Base-by-base conservation (phyloP, 2,329 filamentous ascomycete genomes). In the Xylaria digitata region DNA sequence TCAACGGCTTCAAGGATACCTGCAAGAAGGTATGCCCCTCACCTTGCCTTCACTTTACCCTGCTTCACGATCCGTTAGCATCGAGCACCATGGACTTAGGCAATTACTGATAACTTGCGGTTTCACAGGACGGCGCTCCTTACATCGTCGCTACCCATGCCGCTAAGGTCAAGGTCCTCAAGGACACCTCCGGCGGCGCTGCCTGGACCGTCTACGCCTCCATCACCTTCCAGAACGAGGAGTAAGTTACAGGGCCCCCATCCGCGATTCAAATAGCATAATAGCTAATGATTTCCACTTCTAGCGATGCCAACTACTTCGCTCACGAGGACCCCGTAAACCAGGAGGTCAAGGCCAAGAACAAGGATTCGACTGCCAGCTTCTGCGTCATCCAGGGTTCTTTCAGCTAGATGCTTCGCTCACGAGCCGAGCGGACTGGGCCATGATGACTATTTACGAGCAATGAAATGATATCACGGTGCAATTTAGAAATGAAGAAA, bases 281-380 rank as follows among this genome's bases (percentile, higher is more conserved):
- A 34, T 9, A 40, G 43, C 62, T 65, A 5, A 65, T 23, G 2
- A 3, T 46, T 37, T 50, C 17, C 11, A 19, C 43, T n/a, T 46
- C 26, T 43, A 69, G 67, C 15, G 67, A 69, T 57, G 64, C 64
- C 61, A 50, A 69, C 57, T 69, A 69, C 61, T 69, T 64, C 57
- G 61, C 56, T 48, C 50, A 67, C 21, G 46, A 69, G n/a, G 67
- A 69, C 42, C 67, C 67, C 32, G 57, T 48, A 40, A 67, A 67
- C 67, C 56, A 67, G 61, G 61, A 64, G 40, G 43, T 69, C 43
- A 64, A 62, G 61, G 42, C 61, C 50, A 59, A 69, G 67, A 63
- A 55, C 57, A 53, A 60, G 56, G 56, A 49, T 15, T 21, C 49
- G 43, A 65, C 17, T 21, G 37, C 64, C 37, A 58, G 48, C 57